Conservation (phyloP, 1,284 basidiomycete genomes). For the Cutaneotrichosporon cyanovorans region DNA sequence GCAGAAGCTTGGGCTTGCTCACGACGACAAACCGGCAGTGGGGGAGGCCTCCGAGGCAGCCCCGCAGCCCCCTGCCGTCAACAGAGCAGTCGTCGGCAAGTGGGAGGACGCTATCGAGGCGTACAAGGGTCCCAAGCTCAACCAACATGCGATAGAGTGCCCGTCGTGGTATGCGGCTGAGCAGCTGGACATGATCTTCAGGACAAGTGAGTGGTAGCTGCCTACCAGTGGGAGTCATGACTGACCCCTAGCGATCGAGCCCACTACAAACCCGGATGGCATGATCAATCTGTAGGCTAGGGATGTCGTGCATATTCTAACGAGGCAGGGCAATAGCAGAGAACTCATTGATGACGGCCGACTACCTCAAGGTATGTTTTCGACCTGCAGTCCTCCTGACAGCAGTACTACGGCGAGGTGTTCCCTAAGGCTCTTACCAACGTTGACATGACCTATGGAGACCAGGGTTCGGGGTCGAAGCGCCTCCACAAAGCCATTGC, state of each 20-base stretch:
- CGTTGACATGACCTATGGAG: constrained; percentile 14
- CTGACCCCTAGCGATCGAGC: constrained; percentile 10
- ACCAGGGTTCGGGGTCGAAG: constrained; percentile 5
- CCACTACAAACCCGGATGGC: constrained; percentile 8
- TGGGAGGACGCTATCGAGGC: constrained; percentile 5
- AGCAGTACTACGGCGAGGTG: constrained; percentile 5
- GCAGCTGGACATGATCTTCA: constrained; percentile 11
- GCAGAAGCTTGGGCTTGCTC: too few species aligned
- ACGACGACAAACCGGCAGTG: too few species aligned
- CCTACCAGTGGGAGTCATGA: background rate
- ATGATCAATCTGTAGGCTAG: constrained; percentile 12
- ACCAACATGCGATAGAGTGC: background rate
- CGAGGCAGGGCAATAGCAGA: constrained; percentile 14
- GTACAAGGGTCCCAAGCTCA: constrained; percentile 10
- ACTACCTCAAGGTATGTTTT: constrained; percentile 9
- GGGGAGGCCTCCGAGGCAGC: too few species aligned
- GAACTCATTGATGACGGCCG: constrained; percentile 14
- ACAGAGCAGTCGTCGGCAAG: constrained; percentile 5
- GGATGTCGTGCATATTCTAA: background rate
- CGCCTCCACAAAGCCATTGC: constrained; percentile 15
- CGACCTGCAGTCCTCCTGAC: background rate
- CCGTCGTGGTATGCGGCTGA: constrained; percentile 1
- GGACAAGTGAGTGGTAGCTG: constrained; percentile 9
- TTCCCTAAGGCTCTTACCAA: constrained; percentile 7
- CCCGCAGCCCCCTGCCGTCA: background rate